Percentiles rank a stretch among this genome's conserved stretches.
Evolutionary conservation across 495 filamentous ascomycete genomes (phyloP).

Genomic region (Annulohypoxylon moriforme): DNA sequence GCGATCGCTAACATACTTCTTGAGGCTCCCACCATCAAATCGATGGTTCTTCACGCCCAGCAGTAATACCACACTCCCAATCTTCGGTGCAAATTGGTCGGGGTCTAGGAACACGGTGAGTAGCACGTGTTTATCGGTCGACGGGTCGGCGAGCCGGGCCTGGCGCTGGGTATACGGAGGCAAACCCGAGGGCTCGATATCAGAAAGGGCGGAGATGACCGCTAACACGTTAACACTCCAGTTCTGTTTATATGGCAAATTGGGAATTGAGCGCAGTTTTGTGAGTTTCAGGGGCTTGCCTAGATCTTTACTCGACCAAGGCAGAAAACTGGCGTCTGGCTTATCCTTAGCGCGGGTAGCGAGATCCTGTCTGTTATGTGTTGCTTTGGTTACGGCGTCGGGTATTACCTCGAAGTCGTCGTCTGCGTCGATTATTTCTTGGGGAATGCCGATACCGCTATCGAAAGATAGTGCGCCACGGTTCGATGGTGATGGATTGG

Average conservation of each 20-base stretch:
- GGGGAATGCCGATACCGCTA: conserved; percentile 15
- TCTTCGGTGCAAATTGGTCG: conserved; percentile 50
- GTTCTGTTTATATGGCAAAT: conserved; percentile 61
- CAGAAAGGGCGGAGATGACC: conserved; percentile 54
- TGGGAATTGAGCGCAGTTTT: conserved; percentile 53
- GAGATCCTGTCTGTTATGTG: conserved; percentile 37
- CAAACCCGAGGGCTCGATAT: conserved; percentile 51
- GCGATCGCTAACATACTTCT: conserved; percentile 59
- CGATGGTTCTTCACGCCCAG: conserved; percentile 61
- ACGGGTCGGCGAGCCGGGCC: conserved; percentile 55
- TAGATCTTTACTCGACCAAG: conserved; percentile 45
- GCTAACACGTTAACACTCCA: conserved; percentile 61
- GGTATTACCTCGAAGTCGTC: conserved; percentile 49
- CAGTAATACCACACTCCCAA: conserved; percentile 57
- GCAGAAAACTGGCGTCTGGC: conserved; percentile 12
- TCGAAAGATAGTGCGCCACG: conserved; percentile 21
- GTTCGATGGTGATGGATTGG: not conserved
- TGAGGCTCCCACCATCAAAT: conserved; percentile 59
- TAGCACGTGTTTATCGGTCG: conserved; percentile 55
- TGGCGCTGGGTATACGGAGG: conserved; percentile 57
- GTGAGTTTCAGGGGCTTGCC: conserved; percentile 55
- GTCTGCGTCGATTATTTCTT: conserved; percentile 37
- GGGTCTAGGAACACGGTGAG: conserved; percentile 61
- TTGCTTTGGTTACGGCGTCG: conserved; percentile 27
- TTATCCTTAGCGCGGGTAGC: conserved; percentile 18